A percentile compares a stretch with the other conserved stretches of the same genome.
Evolutionary conservation across 2,329 filamentous ascomycete genomes (phyloP).

Genomic region (Juglanconis sp.): DNA sequence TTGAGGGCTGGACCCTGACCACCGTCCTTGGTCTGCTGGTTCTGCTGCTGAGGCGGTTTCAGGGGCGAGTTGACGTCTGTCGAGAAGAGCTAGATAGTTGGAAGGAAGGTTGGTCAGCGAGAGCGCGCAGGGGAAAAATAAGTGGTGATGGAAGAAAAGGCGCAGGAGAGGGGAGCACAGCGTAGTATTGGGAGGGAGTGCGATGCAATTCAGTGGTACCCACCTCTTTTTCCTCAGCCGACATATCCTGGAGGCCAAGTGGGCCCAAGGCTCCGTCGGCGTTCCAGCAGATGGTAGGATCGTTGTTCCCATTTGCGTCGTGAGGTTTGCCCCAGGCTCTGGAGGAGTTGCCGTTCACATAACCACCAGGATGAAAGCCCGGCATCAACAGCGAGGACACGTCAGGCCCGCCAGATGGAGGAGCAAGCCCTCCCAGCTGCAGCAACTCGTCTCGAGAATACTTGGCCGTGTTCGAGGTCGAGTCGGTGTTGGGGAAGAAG

Average conservation of each 20-base stretch:
- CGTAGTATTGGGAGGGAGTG: neutral
- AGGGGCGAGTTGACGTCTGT: conserved; percentile 90
- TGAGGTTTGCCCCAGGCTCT: conserved; percentile 74
- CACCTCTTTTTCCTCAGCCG: conserved; percentile 58
- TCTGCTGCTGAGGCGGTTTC: conserved; percentile 58
- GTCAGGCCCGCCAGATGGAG: conserved; percentile 42
- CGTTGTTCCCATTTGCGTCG: conserved; percentile 70
- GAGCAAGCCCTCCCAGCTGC: conserved; percentile 63
- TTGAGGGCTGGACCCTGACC: conserved; percentile 55
- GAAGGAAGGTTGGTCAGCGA: conserved; percentile 21
- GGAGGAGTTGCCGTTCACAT: conserved; percentile 60
- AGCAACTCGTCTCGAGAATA: conserved; percentile 80
- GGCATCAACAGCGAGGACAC: conserved; percentile 67
- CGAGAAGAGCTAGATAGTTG: conserved; percentile 62
- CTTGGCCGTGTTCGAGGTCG: conserved; percentile 41
- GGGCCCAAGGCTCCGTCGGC: conserved; percentile 65
- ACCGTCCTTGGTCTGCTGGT: conserved; percentile 62
- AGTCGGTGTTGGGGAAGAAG: conserved; percentile 22
- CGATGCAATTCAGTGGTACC: conserved; percentile 23
- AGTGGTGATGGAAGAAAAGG: conserved; percentile 2
- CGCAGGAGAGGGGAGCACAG: conserved; percentile 4
- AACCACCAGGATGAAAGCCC: conserved; percentile 71
- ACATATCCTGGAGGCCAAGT: conserved; percentile 70
- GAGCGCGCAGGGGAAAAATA: conserved; percentile 13
- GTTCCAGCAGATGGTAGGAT: conserved; percentile 94